Evolutionary conservation across 345 rosid genomes (phyloP).

Genomic region (Nasturtium officinale): DNA sequence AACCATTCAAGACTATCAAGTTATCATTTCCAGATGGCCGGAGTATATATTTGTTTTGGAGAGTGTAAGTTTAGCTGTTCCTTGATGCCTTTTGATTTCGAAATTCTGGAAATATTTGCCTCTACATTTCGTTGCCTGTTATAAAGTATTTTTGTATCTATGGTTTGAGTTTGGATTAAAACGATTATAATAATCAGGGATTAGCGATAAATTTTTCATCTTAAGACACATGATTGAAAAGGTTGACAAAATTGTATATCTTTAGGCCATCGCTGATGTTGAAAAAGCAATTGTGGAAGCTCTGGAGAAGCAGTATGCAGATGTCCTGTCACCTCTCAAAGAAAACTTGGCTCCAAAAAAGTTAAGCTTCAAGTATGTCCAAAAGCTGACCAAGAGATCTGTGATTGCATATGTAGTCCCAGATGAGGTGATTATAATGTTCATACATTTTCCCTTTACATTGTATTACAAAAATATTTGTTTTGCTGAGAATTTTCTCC

Average conservation of each 20-base stretch:
- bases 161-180: background rate
- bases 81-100: slow-evolving; percentile 5
- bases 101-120: background rate
- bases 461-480: background rate
- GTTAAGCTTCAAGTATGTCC: slow-evolving; percentile 89
- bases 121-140: slow-evolving; percentile 2
- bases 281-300: slow-evolving; percentile 94
- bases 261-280: slow-evolving; percentile 90
- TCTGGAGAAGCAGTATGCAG: slow-evolving; percentile 94
- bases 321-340: slow-evolving; percentile 85
- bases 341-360: slow-evolving; percentile 88
- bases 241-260: slow-evolving; percentile 21
- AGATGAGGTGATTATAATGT: slow-evolving; percentile 66
- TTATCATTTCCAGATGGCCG: slow-evolving; percentile 96
- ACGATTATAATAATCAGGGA: background rate
- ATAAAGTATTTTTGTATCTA: background rate
- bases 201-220: background rate
- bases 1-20: slow-evolving; percentile 77
- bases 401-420: slow-evolving; percentile 74
- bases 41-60: slow-evolving; percentile 89
- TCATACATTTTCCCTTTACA: background rate
- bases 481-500: slow-evolving; percentile 28
- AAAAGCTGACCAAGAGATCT: slow-evolving; percentile 82
- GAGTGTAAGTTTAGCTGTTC: slow-evolving; percentile 57
- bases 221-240: slow-evolving; percentile 5